These are phyloP conservation scores for Tuber calosporum DNA, from an alignment of 495 filamentous ascomycete species.

Conservation along the genomic window DNA sequence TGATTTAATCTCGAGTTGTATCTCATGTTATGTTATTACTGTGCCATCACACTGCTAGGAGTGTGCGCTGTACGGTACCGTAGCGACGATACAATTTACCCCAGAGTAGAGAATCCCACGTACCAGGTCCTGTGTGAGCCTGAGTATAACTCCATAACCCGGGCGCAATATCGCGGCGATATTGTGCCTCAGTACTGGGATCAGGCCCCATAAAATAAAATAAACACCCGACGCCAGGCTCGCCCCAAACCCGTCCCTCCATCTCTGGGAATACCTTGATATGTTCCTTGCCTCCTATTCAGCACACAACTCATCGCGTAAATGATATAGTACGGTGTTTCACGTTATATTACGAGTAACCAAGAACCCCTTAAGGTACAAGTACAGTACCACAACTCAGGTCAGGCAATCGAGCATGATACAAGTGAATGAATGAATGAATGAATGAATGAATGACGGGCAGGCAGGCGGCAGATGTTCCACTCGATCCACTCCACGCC, in stretches of 20 bases:
- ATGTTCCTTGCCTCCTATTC: neutral
- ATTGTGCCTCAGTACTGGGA: neutral
- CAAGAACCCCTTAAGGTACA: neutral
- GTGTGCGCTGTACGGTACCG: neutral
- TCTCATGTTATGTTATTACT: neutral
- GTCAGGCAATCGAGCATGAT: too few relatives aligned
- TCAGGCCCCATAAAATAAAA: neutral
- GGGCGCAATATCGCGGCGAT: neutral
- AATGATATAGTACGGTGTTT: neutral
- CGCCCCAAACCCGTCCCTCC: too few relatives aligned
- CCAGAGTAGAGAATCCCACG: neutral
- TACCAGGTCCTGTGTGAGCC: neutral
- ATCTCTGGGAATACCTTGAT: too few relatives aligned
- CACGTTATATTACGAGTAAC: neutral
- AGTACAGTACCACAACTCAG: too few relatives aligned
- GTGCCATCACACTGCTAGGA: neutral
- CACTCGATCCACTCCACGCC: neutral
- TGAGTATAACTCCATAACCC: neutral
- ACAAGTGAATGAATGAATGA: neutral
- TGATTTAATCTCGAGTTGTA: neutral
- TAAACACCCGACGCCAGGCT: too few relatives aligned
- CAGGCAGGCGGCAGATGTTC: neutral
- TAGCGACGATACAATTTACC: neutral
- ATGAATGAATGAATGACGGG: neutral
- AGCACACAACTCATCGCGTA: neutral